A percentile compares a stretch with the other conserved stretches of the same genome.
Evolutionary conservation across 352 stramenopile genomes (phyloP).

Genomic region (Discostella stelligera): DNA sequence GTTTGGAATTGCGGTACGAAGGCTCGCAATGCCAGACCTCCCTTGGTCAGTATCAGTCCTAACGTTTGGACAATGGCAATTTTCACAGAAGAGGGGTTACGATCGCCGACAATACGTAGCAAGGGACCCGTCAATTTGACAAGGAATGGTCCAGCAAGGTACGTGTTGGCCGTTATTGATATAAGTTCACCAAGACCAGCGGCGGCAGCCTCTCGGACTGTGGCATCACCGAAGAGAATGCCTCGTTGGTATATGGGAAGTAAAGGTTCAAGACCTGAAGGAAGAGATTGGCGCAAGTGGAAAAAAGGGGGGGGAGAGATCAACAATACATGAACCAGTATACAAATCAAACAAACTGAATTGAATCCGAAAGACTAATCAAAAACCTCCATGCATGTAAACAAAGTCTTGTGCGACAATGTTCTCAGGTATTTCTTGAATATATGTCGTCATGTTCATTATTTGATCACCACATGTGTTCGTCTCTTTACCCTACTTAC

Average conservation of each 20-base stretch:
- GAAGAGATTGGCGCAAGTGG: constrained; percentile 18
- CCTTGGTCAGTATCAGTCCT: constrained; percentile 94
- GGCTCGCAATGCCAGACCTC: constrained; percentile 94
- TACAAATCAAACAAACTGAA: constrained; percentile 8
- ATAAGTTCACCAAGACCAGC: constrained; percentile 96
- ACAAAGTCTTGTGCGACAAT: constrained; percentile 21
- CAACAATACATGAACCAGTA: constrained; percentile 14
- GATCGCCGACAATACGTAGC: constrained; percentile 98
- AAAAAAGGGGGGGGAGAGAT: constrained; percentile 13
- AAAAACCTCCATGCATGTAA: constrained; percentile 50
- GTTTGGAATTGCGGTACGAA: constrained; percentile 99
- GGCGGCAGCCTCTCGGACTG: constrained; percentile 84
- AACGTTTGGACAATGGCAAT: constrained; percentile 96
- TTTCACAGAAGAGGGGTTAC: constrained; percentile 97
- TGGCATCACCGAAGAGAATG: constrained; percentile 91
- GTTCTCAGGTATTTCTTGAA: constrained; percentile 50
- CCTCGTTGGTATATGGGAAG: constrained; percentile 96
- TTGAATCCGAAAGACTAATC: constrained; percentile 84
- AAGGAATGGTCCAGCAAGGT: constrained; percentile 87
- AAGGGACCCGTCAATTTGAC: constrained; percentile 97
- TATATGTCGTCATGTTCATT: constrained; percentile 63
- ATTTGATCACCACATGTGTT: neutral
- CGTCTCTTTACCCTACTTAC: constrained; percentile 51
- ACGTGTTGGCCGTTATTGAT: constrained; percentile 90
- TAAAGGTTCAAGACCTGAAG: constrained; percentile 90